Percentiles rank a stretch among this genome's conserved stretches.
Conservation (phyloP, 371 early-diverging fungal species). For the Syncephalastrum monosporum region DNA sequence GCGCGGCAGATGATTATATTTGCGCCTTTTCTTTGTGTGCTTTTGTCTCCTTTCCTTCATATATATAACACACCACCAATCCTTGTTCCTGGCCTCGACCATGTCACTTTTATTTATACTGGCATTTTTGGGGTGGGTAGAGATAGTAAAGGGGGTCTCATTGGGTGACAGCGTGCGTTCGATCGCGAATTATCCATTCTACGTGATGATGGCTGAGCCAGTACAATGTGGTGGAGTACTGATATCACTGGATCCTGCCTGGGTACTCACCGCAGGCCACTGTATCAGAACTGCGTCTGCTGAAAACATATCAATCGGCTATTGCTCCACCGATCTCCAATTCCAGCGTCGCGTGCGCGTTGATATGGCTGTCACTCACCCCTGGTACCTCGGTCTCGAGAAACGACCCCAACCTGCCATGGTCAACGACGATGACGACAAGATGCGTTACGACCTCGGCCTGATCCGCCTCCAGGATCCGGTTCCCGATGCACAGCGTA, state of each 20-base stretch:
- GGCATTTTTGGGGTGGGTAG: no score
- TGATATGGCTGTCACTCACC: not conserved
- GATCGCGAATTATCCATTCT: conserved; percentile 21
- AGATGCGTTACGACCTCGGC: not conserved
- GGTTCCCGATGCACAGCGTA: not conserved
- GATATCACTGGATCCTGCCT: conserved; percentile 33
- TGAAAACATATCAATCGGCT: no score
- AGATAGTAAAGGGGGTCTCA: no score
- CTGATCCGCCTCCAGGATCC: not conserved
- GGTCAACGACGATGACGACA: conserved; percentile 3
- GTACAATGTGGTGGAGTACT: conserved; percentile 34
- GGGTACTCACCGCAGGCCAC: conserved; percentile 41
- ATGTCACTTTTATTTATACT: no score
- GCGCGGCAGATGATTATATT: no score
- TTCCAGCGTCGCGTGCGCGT: not conserved
- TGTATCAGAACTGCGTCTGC: conserved; percentile 12
- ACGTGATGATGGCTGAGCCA: conserved; percentile 23
- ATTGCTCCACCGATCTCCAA: no score
- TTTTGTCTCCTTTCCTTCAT: no score
- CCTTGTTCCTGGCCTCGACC: no score
- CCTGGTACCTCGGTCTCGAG: conserved; percentile 13
- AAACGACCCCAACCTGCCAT: conserved; percentile 5
- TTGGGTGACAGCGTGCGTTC: no score
- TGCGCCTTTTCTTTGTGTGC: no score
- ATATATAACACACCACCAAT: no score